Evolutionary conservation across 108 stramenopile genomes (phyloP).

Genomic region (Nitzschia putrida): DNA sequence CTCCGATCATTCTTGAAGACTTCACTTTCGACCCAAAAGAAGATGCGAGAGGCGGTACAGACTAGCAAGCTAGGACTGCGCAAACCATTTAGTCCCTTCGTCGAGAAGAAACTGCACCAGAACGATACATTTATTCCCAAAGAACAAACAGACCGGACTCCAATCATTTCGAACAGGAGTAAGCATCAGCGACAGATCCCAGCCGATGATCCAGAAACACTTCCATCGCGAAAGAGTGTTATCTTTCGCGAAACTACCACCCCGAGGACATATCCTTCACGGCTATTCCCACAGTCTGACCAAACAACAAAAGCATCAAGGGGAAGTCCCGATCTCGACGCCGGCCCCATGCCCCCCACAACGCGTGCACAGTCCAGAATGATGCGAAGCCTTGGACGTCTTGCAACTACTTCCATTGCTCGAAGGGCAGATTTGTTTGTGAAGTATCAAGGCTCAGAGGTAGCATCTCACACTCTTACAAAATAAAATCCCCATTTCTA

Average conservation of each 20-base stretch:
- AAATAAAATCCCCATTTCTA: not conserved
- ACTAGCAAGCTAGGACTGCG: not conserved
- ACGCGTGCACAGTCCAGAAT: not conserved
- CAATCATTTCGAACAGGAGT: conserved; percentile 14
- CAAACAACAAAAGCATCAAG: not conserved
- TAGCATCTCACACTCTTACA: not conserved
- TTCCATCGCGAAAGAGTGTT: not conserved
- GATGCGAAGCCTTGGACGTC: conserved; percentile 10
- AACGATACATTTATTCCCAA: too few species aligned
- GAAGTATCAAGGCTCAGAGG: not conserved
- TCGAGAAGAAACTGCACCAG: too few species aligned
- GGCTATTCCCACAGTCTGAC: not conserved
- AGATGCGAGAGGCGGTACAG: not conserved
- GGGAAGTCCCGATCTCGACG: not conserved
- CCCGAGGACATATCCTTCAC: not conserved
- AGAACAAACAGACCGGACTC: not conserved
- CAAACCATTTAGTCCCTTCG: too few species aligned
- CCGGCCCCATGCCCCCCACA: not conserved
- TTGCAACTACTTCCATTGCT: conserved; percentile 10
- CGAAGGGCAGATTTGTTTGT: not conserved
- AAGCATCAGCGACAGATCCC: not conserved
- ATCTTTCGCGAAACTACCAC: not conserved
- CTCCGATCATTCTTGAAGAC: conserved; percentile 8
- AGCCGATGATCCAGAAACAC: not conserved
- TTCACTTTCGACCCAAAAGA: conserved; percentile 7